Conservation (phyloP, 202 grass and related monocot species). For the Saccharum hybrid region DNA sequence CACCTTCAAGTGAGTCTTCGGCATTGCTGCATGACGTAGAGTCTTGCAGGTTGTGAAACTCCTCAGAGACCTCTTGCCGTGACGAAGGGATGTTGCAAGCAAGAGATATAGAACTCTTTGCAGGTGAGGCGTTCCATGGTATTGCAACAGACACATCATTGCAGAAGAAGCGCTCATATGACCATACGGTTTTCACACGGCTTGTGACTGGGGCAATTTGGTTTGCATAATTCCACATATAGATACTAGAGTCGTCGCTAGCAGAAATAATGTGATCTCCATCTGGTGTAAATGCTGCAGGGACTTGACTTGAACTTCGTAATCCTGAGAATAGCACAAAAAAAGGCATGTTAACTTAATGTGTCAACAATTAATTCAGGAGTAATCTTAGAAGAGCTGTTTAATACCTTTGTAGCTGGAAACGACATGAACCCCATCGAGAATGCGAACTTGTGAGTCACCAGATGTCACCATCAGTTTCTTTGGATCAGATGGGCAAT, state of each 20-base stretch:
- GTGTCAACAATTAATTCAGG: not conserved
- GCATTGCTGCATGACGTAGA: slow-evolving; percentile 2
- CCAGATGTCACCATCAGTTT: slow-evolving; percentile 94
- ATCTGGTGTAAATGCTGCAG: slow-evolving; percentile 82
- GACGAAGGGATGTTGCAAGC: slow-evolving; percentile 45
- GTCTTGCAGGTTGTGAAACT: slow-evolving; percentile 35
- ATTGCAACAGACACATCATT: slow-evolving; percentile 63
- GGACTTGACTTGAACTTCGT: slow-evolving; percentile 63
- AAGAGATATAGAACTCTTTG: slow-evolving; percentile 49
- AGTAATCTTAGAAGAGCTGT: slow-evolving; percentile 14
- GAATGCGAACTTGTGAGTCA: slow-evolving; percentile 81
- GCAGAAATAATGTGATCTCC: slow-evolving; percentile 86
- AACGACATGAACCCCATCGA: slow-evolving; percentile 80
- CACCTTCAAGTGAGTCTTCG: slow-evolving; percentile 36
- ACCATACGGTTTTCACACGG: slow-evolving; percentile 60
- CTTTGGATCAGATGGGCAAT: slow-evolving; percentile 81
- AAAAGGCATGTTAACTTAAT: slow-evolving; percentile 29
- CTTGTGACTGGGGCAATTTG: slow-evolving; percentile 56
- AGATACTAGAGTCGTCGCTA: slow-evolving; percentile 76
- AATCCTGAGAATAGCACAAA: slow-evolving; percentile 51
- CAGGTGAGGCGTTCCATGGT: slow-evolving; percentile 70
- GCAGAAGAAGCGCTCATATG: slow-evolving; percentile 77
- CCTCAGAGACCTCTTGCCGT: slow-evolving; percentile 34
- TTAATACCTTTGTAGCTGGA: slow-evolving; percentile 86
- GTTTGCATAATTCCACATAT: slow-evolving; percentile 79